Evolutionary conservation across 352 stramenopile genomes (phyloP), one percentile per base, ranked within the genome.

Genomic region (Phytophthora tubulina): DNA sequence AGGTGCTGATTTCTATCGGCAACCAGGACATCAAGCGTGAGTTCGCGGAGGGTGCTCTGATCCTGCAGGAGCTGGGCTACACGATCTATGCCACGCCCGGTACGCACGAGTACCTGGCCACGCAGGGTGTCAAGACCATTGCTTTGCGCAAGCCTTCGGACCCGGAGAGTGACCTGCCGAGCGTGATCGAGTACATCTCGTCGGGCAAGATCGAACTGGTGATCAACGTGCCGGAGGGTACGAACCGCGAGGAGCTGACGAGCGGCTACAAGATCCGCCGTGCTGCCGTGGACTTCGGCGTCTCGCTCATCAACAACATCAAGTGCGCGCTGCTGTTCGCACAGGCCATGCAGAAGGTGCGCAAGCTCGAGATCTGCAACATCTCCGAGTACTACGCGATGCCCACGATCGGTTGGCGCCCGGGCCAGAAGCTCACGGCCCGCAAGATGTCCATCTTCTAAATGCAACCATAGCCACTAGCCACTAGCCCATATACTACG

Each of bases 221-320:
- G 10, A 99, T 99, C 78, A 98, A 99, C 77, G 92, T 98, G 11
- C 88, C 90, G 31, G 94, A 99, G 73, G 94, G 91, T 44, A 73
- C 74, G 15, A 90, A 85, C 80, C 75, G 77, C 55, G 81, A 94
- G 50, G 84, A 91, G 63, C 80, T 91, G 52, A 91, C 85, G 62
- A 83, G 81, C 59, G 85, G 85, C 52, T 99, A 99, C 86, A 86
- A 97, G 46, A 99, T 99, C 58, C 92, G 98, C 63, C 91, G 96
- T 70, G 88, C 97, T 14, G 94, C 97, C 54, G 97, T 99, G 38
- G 97, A 99, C 85, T 99, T 99, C 81, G 97, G 96, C 56, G 90
- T 98, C 44, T 96, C 92, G 67, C 91, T 99, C 35, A 91, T 99
- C 68, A 99, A 98, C 73, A 99, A 99, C 80, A 85, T 99, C 58